Evolutionary conservation across 2,329 filamentous ascomycete species (phyloP).

Genomic region (Penicillium occitanis): DNA sequence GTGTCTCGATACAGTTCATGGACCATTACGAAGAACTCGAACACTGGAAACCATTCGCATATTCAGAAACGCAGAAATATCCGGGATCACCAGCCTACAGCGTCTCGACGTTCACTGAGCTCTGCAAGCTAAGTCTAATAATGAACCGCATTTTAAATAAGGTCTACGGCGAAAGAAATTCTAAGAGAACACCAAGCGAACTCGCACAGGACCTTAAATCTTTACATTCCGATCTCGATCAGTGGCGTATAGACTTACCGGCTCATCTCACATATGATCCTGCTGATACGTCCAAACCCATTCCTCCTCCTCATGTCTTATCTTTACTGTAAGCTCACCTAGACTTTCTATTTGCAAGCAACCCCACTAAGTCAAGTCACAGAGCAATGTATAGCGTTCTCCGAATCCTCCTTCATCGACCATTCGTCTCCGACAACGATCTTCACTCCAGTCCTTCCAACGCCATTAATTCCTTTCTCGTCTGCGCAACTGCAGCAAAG

Average conservation of each 20-base stretch:
- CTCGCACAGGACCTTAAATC: slow-evolving; percentile 39
- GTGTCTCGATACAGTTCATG: slow-evolving; percentile 47
- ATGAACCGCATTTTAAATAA: slow-evolving; percentile 50
- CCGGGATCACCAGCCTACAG: slow-evolving; percentile 35
- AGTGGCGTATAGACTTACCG: slow-evolving; percentile 47
- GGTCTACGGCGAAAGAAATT: slow-evolving; percentile 48
- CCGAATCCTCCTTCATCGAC: slow-evolving; percentile 55
- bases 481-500: slow-evolving; percentile 50
- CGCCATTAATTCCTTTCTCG: slow-evolving; percentile 46
- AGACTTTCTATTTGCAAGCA: not conserved
- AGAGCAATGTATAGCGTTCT: slow-evolving; percentile 52
- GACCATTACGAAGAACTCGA: slow-evolving; percentile 55
- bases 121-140: slow-evolving; percentile 48
- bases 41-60: slow-evolving; percentile 51
- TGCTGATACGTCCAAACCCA: slow-evolving; percentile 26
- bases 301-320: slow-evolving; percentile 49
- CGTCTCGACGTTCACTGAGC: slow-evolving; percentile 38
- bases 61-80: slow-evolving; percentile 32
- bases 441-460: slow-evolving; percentile 46
- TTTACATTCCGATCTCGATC: slow-evolving; percentile 45
- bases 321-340: slow-evolving; percentile 35
- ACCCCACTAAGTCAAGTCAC: not conserved
- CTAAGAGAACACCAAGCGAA: slow-evolving; percentile 32
- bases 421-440: slow-evolving; percentile 47
- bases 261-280: slow-evolving; percentile 44